Evolutionary conservation across 2,329 filamentous ascomycete species (phyloP), one percentile per base, ranked within the genome.

Genomic region (Ophiostoma pallidulum): DNA sequence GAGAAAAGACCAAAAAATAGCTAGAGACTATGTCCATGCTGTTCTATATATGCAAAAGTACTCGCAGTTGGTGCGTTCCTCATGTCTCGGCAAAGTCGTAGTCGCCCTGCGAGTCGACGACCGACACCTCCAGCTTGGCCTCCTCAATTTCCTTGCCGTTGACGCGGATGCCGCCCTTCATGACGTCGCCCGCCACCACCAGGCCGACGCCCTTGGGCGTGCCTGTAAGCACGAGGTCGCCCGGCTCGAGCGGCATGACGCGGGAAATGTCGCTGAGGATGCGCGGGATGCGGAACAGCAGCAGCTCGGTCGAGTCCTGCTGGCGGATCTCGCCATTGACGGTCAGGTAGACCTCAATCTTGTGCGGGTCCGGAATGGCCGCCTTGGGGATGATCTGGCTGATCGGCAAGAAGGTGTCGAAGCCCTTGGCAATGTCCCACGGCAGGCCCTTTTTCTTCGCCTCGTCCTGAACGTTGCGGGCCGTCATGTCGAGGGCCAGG

Each of bases 381-480:
- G 77, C 73, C 70, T 94, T 94, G 57, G 80, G 72, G 59, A 98
- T 94, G 47, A 86, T 73, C 54, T 83, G 72, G 64, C 84, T 87
- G 60, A 98, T 77, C 50, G 92, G 92, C 44, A 94, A 75, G 72
- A 98, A 98, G 3, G 92, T 97, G 66, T 98, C 92, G 64, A 97
- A 98, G 40, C 92, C 92, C 72, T 98, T 98, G 57, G 87, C 84
- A 56, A 96, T 96, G 59, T 82, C 81, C 92, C 92, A 98, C 8
- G 92, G 92, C 14, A 97, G 80, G 31, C 92, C 89, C 73, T 92
- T 95, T 69, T 85, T 88, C 78, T 97, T 98, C 55, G 91, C 91
- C 70, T 96, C 89, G 58, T 95, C 86, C 69, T 98, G 92, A 7
- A 87, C 79, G 66, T 97, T 97, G 56, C 92, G 85, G 1, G 86